Evolutionary conservation across 495 filamentous ascomycete species (phyloP).

Genomic region (Aspergillus ellipticus): DNA sequence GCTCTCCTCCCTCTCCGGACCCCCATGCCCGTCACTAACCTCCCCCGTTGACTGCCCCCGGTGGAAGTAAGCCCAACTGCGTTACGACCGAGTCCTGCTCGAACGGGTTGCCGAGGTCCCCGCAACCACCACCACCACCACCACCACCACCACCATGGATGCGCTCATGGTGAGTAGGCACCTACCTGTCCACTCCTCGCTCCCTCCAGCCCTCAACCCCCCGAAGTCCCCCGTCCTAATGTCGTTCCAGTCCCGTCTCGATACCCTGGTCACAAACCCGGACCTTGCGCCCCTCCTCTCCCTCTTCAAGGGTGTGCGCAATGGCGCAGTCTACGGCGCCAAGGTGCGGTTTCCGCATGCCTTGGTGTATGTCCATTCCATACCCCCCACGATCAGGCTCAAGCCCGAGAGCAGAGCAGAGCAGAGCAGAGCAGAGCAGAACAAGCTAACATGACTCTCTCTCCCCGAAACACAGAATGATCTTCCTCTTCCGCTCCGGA

Average conservation of each 20-base stretch:
- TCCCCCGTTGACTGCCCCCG: conserved; percentile 14
- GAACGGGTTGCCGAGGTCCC: conserved; percentile 34
- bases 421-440: neutral
- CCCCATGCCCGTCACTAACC: conserved; percentile 13
- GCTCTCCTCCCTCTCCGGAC: conserved; percentile 6
- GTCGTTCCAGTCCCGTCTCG: conserved; percentile 41
- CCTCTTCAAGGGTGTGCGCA: conserved; percentile 85
- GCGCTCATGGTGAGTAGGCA: conserved; percentile 32
- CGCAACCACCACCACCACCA: conserved; percentile 22
- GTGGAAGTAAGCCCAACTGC: conserved; percentile 8
- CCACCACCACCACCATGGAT: conserved; percentile 32
- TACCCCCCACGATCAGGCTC: neutral
- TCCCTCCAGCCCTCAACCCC: neutral
- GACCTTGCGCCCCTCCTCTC: conserved; percentile 76
- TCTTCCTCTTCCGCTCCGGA: conserved; percentile 89
- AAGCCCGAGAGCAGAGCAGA: too few relatives aligned
- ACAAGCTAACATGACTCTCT: neutral
- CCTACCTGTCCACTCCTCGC: too few relatives aligned
- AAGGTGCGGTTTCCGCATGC: conserved; percentile 99
- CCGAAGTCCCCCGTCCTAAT: conserved; percentile 2
- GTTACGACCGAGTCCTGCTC: conserved; percentile 13
- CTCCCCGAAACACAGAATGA: conserved; percentile 67
- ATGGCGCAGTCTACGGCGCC: conserved; percentile 93
- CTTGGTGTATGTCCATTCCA: conserved; percentile 62
- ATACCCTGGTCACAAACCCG: conserved; percentile 75